These are phyloP conservation scores for Boletellus ananas DNA, from an alignment of 768 basidiomycete genomes.

Conservation along the genomic window DNA sequence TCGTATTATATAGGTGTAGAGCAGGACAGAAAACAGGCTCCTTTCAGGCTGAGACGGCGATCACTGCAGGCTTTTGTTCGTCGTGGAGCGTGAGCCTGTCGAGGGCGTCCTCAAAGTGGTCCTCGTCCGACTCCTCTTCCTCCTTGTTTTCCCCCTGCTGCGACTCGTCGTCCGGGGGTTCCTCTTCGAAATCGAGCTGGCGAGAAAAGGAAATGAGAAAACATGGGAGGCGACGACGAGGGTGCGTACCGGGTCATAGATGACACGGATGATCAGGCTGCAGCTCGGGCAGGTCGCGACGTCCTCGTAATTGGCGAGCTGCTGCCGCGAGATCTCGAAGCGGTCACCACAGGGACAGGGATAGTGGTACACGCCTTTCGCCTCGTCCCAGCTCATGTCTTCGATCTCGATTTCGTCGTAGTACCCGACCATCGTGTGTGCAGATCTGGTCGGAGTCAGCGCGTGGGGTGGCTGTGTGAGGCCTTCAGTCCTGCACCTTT, in stretches of 20 bases:
- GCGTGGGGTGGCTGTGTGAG: constrained; percentile 1
- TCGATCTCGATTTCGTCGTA: constrained; percentile 99
- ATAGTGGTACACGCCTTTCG: constrained; percentile 85
- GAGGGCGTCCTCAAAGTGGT: constrained; percentile 61
- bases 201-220: not conserved
- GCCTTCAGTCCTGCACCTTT: no score
- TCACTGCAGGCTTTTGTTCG: constrained; percentile 3
- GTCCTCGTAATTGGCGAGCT: constrained; percentile 88
- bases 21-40: no score
- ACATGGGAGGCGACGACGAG: constrained; percentile 1
- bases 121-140: constrained; percentile 37
- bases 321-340: constrained; percentile 87
- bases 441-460: constrained; percentile 6
- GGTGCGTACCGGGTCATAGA: constrained; percentile 86
- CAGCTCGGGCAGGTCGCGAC: constrained; percentile 96
- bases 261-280: constrained; percentile 85
- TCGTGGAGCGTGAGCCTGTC: constrained; percentile 47
- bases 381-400: constrained; percentile 89
- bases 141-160: constrained; percentile 28
- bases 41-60: constrained; percentile 19
- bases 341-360: constrained; percentile 98
- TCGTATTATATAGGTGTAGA: not conserved
- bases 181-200: constrained; percentile 83
- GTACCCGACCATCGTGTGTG: constrained; percentile 64
- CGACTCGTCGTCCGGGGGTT: constrained; percentile 50